Evolutionary conservation across 2,329 filamentous ascomycete genomes (phyloP), one percentile per base, ranked within the genome.

Genomic region (Calonectria henricotiae): DNA sequence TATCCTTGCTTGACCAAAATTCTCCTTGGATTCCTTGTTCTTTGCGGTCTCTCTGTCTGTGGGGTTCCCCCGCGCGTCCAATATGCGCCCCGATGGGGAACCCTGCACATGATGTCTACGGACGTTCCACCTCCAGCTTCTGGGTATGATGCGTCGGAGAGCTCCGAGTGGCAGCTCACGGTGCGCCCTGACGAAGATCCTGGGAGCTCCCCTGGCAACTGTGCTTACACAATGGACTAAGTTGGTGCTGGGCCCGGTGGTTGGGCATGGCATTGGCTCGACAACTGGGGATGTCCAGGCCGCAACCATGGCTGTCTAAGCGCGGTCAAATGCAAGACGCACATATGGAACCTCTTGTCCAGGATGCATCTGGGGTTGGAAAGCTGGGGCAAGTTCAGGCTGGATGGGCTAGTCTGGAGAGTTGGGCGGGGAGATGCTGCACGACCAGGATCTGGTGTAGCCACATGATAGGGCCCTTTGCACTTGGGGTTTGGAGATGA

Each of bases 101-200:
- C 4, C 69, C 54, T 61, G 73, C 47, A 60, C 64, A 43, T 65
- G 25, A 68, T 13, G 25, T 41, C 65, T 61, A 68, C 68, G 41
- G 70, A 73, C 7, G 68, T 69, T 9, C 69, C 67, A 39, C 51
- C 25, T 43, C 35, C 43, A 27, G 25, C 64, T 51, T 41, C 20
- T 35, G 64, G 61, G 23, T 46, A 39, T 49, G 55, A 39, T 47
- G 6, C 63, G 69, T 46, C 65, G 62, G 25, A 62, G 72, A 20
- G 61, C 71, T 73, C 12, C 81, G 77, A 17, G 75, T 70, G 41
- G 76, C 46, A 25, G 77, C 78, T 5, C 80, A 35, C 72, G 69
- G 46, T 35, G 49, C 60, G 60, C 66, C 49, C 60, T 46, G 47
- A 49, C 27, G 17, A n/a, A 12, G 63, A n/a, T 63, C 23, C 61